Percentiles rank a stretch among this genome's conserved stretches.
phyloP scores from a whole-genome alignment of 805 yeast species.

The Yueomyces sp. region DNA sequence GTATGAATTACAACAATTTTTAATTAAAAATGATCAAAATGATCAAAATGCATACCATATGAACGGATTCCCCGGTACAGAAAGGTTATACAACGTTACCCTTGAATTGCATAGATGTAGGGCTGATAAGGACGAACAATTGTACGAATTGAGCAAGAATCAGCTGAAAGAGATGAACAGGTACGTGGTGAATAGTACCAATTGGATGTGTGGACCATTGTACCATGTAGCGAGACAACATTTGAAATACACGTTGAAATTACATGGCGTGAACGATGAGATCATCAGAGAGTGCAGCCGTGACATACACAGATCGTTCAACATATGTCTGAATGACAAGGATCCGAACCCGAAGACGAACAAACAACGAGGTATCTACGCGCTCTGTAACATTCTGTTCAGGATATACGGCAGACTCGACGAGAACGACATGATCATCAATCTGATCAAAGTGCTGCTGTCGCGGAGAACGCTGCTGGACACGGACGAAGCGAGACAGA shows the following conservation, averaged over 20 bases:
- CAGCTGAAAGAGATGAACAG: conserved; percentile 36
- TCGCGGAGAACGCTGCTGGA: conserved; percentile 17
- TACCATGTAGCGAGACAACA: conserved; percentile 10
- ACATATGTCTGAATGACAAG: conserved; percentile 66
- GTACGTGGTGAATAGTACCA: conserved; percentile 37
- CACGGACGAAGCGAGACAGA: too few species aligned
- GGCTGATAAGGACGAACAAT: background rate
- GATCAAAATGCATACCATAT: conserved; percentile 1
- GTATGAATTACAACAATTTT: conserved; percentile 5
- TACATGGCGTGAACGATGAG: conserved; percentile 17
- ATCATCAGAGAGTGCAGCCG: conserved; percentile 42
- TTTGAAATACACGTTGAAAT: background rate
- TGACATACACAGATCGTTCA: conserved; percentile 60
- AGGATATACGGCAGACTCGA: conserved; percentile 53
- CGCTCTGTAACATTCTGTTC: conserved; percentile 56
- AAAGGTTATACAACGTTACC: conserved; percentile 8
- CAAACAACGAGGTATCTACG: conserved; percentile 54
- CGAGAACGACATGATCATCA: conserved; percentile 60
- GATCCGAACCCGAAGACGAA: conserved; percentile 35
- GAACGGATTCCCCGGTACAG: conserved; percentile 2
- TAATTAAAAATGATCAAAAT: conserved; percentile 1
- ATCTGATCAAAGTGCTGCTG: conserved; percentile 55
- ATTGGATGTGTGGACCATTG: conserved; percentile 31
- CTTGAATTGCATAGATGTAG: conserved; percentile 1
- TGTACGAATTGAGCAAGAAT: conserved; percentile 22